Evolutionary conservation across 176 grass and related monocot species (phyloP).

Genomic region (Cenchrus americanus): DNA sequence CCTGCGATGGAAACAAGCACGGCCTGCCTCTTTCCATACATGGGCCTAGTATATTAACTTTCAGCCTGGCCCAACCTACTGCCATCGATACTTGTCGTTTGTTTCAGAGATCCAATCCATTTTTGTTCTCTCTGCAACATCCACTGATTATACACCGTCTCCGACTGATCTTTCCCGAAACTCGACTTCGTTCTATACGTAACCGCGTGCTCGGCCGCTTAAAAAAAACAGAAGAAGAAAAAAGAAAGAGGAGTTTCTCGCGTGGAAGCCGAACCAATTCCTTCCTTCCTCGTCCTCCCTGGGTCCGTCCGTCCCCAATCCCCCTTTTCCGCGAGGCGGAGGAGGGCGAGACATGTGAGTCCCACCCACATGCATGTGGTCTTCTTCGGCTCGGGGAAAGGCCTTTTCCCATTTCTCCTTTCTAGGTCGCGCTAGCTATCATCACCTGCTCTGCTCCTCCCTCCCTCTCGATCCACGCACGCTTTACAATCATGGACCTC

Average conservation of each 20-base stretch:
- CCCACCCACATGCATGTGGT: slow-evolving; percentile 54
- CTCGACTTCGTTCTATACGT: too few relatives aligned
- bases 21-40: too few relatives aligned
- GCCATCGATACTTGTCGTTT: not conserved
- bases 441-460: slow-evolving; percentile 22
- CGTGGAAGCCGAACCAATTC: slow-evolving; percentile 3
- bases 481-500: slow-evolving; percentile 49
- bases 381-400: slow-evolving; percentile 46
- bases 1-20: too few relatives aligned
- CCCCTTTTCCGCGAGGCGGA: slow-evolving; percentile 15
- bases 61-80: not conserved
- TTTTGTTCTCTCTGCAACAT: not conserved
- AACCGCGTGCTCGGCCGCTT: not conserved
- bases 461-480: slow-evolving; percentile 29
- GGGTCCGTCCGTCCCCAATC: not conserved
- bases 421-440: slow-evolving; percentile 48
- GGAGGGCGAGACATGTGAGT: slow-evolving; percentile 36
- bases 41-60: not conserved
- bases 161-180: not conserved
- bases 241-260: not conserved
- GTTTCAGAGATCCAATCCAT: not conserved
- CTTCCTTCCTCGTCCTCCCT: not conserved
- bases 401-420: slow-evolving; percentile 37
- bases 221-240: too few relatives aligned
- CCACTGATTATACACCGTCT: not conserved